phyloP scores from a whole-genome alignment of 1,284 basidiomycete species.

The Rhodotorula sp. region DNA sequence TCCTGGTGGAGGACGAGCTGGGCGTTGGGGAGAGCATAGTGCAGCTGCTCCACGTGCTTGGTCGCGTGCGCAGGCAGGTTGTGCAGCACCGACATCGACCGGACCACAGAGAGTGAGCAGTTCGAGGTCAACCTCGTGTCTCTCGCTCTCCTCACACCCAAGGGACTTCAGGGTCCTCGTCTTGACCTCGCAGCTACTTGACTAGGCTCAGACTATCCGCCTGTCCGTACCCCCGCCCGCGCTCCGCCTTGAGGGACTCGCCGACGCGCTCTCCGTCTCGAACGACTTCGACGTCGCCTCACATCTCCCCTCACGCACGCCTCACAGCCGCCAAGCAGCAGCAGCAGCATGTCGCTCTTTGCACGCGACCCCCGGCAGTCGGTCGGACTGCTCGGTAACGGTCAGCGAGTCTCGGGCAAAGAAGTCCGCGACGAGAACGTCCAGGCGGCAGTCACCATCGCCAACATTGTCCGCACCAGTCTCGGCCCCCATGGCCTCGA shows the following conservation, averaged over 20 bases:
- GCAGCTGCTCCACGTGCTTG: constrained; percentile 53
- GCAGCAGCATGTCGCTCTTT: constrained; percentile 33
- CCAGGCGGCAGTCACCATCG: constrained; percentile 91
- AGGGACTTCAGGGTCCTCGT: too few species aligned
- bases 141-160: too few species aligned
- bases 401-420: constrained; percentile 34
- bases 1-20: constrained; percentile 57
- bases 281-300: too few species aligned
- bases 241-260: too few species aligned
- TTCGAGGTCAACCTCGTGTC: too few species aligned
- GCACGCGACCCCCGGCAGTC: constrained; percentile 39
- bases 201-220: too few species aligned
- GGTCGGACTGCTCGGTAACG: constrained; percentile 40
- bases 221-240: too few species aligned
- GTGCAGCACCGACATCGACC: not conserved
- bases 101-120: not conserved
- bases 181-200: too few species aligned
- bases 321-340: too few species aligned
- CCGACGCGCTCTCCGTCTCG: too few species aligned
- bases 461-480: constrained; percentile 96
- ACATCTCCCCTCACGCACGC: too few species aligned
- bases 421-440: constrained; percentile 57
- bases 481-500: constrained; percentile 88
- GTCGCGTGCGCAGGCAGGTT: constrained; percentile 34
- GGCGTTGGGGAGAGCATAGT: constrained; percentile 45